phyloP scores from a whole-genome alignment of 768 basidiomycete genomes.

The Tylopilus felleus region DNA sequence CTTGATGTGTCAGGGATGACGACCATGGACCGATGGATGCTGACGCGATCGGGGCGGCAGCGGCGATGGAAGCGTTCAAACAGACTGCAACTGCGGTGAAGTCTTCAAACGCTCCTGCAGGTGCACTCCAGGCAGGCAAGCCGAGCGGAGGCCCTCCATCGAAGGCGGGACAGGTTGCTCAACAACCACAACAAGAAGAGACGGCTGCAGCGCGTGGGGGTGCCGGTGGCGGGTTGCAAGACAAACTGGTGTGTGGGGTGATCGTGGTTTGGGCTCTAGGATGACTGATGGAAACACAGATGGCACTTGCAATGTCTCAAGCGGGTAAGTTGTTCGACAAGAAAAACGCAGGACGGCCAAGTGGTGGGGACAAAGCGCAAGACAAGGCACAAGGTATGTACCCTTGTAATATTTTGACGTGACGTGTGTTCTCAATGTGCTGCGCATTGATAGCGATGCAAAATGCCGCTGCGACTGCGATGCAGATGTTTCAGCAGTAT shows the following conservation, averaged over 20 bases:
- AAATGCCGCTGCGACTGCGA: slow-evolving; percentile 29
- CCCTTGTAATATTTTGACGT: background rate
- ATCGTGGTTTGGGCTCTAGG: background rate
- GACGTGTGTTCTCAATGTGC: background rate
- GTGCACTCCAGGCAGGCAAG: slow-evolving; percentile 14
- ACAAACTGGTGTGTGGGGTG: slow-evolving; percentile 26
- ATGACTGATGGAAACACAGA: slow-evolving; percentile 10
- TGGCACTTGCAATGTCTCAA: slow-evolving; percentile 31
- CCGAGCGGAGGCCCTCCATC: background rate
- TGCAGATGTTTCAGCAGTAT: slow-evolving; percentile 26
- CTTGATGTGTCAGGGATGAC: slow-evolving; percentile 7
- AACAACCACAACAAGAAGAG: slow-evolving; percentile 11
- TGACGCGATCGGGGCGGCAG: slow-evolving; percentile 27
- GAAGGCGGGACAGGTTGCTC: background rate
- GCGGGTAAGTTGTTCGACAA: slow-evolving; percentile 33
- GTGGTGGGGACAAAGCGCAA: slow-evolving; percentile 7
- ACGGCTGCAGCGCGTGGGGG: slow-evolving; percentile 1
- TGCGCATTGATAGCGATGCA: slow-evolving; percentile 26
- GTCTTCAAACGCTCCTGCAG: slow-evolving; percentile 15
- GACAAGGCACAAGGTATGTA: slow-evolving; percentile 29
- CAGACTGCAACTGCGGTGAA: slow-evolving; percentile 15
- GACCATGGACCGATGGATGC: slow-evolving; percentile 27
- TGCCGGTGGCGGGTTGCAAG: slow-evolving; percentile 28
- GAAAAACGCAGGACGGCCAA: slow-evolving; percentile 25
- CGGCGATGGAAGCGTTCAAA: slow-evolving; percentile 32